phyloP scores from a whole-genome alignment of 768 basidiomycete genomes.

The Phaeotremella skinneri region DNA sequence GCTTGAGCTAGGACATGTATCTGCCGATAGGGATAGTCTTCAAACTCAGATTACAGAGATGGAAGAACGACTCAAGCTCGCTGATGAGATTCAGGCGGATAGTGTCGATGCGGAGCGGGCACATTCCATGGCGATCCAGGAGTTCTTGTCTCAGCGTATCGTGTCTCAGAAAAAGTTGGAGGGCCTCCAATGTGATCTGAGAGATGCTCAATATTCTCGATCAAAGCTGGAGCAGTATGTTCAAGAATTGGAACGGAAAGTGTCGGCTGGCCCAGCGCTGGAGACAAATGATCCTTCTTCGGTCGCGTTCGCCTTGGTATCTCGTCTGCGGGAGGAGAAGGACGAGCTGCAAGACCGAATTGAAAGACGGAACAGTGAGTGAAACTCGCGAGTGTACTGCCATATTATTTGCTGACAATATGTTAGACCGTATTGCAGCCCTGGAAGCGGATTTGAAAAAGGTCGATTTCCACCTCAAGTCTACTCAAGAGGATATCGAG shows the following conservation, averaged over 20 bases:
- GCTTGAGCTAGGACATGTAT: not conserved
- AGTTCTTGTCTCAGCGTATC: not conserved
- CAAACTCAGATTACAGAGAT: not conserved
- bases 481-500: not conserved
- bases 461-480: not conserved
- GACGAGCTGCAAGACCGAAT: conserved; percentile 1
- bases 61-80: not conserved
- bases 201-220: not conserved
- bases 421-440: not conserved
- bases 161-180: not conserved
- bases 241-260: not conserved
- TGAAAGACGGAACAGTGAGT: conserved; percentile 3
- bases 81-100: not conserved
- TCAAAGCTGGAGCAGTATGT: not conserved
- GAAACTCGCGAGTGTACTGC: too few relatives aligned
- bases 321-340: conserved; percentile 6
- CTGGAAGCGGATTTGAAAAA: not conserved
- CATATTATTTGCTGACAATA: not conserved
- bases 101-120: not conserved
- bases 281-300: not conserved
- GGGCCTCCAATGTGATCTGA: not conserved
- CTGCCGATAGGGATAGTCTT: not conserved
- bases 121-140: not conserved
- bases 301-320: conserved; percentile 4
- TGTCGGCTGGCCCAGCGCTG: not conserved